phyloP scores from a whole-genome alignment of 2,329 filamentous ascomycete species.

The Phyllosticta citriasiana region DNA sequence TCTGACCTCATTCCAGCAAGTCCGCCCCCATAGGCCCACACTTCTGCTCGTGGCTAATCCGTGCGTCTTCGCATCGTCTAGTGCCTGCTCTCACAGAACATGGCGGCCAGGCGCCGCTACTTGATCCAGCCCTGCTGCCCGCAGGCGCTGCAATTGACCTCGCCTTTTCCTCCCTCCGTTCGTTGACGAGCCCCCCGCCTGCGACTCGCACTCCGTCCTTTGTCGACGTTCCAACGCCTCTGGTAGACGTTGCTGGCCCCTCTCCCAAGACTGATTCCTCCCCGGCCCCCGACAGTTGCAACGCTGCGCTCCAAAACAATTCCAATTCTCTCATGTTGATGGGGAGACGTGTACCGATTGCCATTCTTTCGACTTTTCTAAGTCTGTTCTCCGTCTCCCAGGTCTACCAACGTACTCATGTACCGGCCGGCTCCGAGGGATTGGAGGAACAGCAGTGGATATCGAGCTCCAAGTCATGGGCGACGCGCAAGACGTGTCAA shows the following conservation, averaged over 20 bases:
- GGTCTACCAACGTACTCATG: constrained; percentile 24
- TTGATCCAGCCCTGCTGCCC: background rate
- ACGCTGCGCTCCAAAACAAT: constrained; percentile 2
- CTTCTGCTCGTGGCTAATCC: constrained; percentile 2
- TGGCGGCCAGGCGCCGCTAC: constrained; percentile 11
- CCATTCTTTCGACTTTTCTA: constrained; percentile 26
- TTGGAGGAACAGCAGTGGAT: constrained; percentile 27
- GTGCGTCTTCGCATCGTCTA: background rate
- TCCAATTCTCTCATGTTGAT: constrained; percentile 24
- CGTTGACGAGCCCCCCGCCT: background rate
- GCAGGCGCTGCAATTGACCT: background rate
- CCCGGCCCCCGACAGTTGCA: constrained; percentile 14
- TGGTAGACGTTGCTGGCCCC: constrained; percentile 8
- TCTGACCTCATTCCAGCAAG: constrained; percentile 6
- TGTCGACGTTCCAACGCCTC: constrained; percentile 8
- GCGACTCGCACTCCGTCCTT: constrained; percentile 7
- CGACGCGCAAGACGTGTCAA: constrained; percentile 47
- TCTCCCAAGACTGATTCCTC: background rate
- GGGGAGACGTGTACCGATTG: constrained; percentile 24
- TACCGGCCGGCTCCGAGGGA: constrained; percentile 22
- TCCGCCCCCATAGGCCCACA: background rate
- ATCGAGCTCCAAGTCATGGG: constrained; percentile 28
- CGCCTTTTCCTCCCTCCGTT: constrained; percentile 1
- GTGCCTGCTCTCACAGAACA: constrained; percentile 7
- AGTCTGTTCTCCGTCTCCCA: constrained; percentile 27